phyloP scores from a whole-genome alignment of 345 rosid species.

The Populus simonii region DNA sequence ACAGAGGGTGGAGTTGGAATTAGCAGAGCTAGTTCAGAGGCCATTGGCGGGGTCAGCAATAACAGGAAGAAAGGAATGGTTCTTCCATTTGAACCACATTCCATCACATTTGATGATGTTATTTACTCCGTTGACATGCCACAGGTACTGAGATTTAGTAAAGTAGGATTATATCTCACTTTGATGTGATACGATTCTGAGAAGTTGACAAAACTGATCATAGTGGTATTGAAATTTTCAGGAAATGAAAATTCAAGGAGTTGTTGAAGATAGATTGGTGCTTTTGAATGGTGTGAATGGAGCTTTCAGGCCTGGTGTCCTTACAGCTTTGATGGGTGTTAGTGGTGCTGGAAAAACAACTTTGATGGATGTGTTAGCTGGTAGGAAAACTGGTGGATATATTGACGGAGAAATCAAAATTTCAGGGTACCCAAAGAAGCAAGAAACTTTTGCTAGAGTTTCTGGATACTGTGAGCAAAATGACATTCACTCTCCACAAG shows the following conservation, averaged over 20 bases:
- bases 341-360: slow-evolving; percentile 92
- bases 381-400: slow-evolving; percentile 80
- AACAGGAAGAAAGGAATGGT: slow-evolving; percentile 59
- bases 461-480: slow-evolving; percentile 79
- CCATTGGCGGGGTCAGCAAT: background rate
- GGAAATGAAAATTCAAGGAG: slow-evolving; percentile 63
- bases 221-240: slow-evolving; percentile 13
- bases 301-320: slow-evolving; percentile 82
- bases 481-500: slow-evolving; percentile 77
- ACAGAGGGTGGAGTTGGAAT: slow-evolving; percentile 4
- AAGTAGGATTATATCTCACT: background rate
- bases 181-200: background rate
- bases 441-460: slow-evolving; percentile 79
- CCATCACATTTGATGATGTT: slow-evolving; percentile 55
- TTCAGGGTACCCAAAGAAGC: slow-evolving; percentile 75
- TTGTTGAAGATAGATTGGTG: slow-evolving; percentile 55
- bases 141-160: slow-evolving; percentile 36
- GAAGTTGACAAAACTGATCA: background rate
- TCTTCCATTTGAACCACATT: slow-evolving; percentile 72
- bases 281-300: slow-evolving; percentile 72
- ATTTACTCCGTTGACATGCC: slow-evolving; percentile 77
- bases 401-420: slow-evolving; percentile 60
- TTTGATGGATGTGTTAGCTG: slow-evolving; percentile 84
- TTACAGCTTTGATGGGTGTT: slow-evolving; percentile 77
- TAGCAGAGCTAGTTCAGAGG: background rate